Base-by-base conservation (phyloP, 306 rosid species). In the Castanea sativa region DNA sequence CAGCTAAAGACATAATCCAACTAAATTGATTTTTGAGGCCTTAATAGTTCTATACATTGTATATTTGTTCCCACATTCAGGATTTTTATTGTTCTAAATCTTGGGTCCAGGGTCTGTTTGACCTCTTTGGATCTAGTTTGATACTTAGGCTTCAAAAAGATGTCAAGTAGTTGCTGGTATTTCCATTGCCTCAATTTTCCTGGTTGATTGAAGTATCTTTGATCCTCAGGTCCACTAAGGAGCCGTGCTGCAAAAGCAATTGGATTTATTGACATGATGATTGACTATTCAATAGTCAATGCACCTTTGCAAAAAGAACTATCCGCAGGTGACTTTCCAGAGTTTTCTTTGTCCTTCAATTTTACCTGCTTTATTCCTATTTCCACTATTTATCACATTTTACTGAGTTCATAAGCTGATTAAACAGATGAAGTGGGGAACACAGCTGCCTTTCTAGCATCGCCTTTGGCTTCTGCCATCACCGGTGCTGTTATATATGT, bases 221-320 rank as follows among this genome's bases (percentile, higher is more conserved):
- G 41, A 64, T 78, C 76, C 25, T 29, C 81, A 94, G 98, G 98
- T 85, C 98, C 98, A 21, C 86, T 94, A 6, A 80, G 97, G 85
- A 94, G 97, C 87, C 98, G 98, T 61, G 98, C 97, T 5, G 98
- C 98, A 7, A 94, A 94, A 87, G 97, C 98, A 25, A 92, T 94
- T 12, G 97, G 98, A 19, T 94, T 94, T 81, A 94, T 94, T n/a
- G 98, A 92, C 63, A 94, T 82, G 94, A 94, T 94, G 97, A 94
- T 94, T 21, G 92, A 94, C 80, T 92, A 94, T 83, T 94, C 98
- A 49, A 68, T 70, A 16, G 94, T 78, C 75, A 94, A 94, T 78
- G 97, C 98, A 68, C 97, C 97, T 76, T 75, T 94, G 33, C 94
- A 94, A 84, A 94, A 92, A 82, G 98, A 94, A 78, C 85, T 92